Conservation (phyloP, 768 basidiomycete genomes). For the Hebeloma cylindrosporum region DNA sequence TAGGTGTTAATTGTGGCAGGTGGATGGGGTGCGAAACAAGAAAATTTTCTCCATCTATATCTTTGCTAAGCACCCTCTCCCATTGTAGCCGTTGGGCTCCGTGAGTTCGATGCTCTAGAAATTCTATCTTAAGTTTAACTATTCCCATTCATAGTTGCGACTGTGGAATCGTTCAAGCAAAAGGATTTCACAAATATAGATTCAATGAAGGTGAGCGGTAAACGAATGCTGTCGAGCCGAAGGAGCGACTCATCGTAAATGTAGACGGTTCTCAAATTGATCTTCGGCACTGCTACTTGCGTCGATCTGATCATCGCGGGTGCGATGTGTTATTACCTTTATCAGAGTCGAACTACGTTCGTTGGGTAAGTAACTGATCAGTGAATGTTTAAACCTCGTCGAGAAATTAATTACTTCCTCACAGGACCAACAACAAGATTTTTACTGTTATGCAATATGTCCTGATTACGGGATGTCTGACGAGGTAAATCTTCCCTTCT, state of each 20-base stretch:
- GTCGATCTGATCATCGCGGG: conserved; percentile 40
- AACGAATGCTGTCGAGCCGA: background rate
- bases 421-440: conserved; percentile 31
- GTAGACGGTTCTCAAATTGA: conserved; percentile 41
- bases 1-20: no score
- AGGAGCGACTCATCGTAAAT: background rate
- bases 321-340: conserved; percentile 32
- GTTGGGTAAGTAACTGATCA: conserved; percentile 16
- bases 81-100: conserved; percentile 9
- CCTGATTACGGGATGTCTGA: conserved; percentile 34
- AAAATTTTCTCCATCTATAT: background rate
- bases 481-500: conserved; percentile 23
- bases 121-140: background rate
- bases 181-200: conserved; percentile 28
- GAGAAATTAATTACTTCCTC: background rate
- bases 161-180: conserved; percentile 34
- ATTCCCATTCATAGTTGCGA: conserved; percentile 22
- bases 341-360: conserved; percentile 23
- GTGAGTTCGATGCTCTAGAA: conserved; percentile 8
- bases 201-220: conserved; percentile 28
- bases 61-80: background rate
- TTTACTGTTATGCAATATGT: conserved; percentile 34
- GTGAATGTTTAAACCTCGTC: background rate
- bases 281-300: conserved; percentile 39
- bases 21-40: conserved; percentile 30